Conservation (phyloP, 2,329 filamentous ascomycete species). For the Exophiala lecanii-corni region DNA sequence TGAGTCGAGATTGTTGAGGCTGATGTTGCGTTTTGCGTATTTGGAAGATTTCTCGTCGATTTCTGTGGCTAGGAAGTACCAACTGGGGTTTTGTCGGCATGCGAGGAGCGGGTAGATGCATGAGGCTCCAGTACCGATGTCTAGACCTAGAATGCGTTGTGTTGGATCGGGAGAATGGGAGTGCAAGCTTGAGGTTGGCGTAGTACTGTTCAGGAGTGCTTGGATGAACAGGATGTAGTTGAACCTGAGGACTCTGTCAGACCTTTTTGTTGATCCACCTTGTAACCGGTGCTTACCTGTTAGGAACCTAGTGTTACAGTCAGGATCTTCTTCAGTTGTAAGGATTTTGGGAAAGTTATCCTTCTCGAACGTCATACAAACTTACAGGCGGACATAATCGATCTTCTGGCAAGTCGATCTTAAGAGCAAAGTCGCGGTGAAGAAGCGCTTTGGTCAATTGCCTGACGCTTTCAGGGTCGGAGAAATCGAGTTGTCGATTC, state of each 20-base stretch:
- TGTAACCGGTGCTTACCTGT: conserved; percentile 9
- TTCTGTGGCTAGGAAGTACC: conserved; percentile 74
- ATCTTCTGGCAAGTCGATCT: conserved; percentile 67
- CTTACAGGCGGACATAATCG: conserved; percentile 78
- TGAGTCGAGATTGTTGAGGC: conserved; percentile 57
- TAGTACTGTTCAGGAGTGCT: conserved; percentile 67
- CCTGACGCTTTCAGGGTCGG: conserved; percentile 66
- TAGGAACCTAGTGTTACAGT: conserved; percentile 8
- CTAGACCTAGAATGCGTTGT: conserved; percentile 32
- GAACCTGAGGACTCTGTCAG: conserved; percentile 52
- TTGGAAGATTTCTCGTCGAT: conserved; percentile 67
- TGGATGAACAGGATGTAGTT: conserved; percentile 92
- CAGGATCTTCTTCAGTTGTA: no score
- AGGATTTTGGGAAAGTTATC: no score
- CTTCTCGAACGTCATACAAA: no score
- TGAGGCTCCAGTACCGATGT: conserved; percentile 73
- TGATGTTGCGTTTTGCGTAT: conserved; percentile 64
- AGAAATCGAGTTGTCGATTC: conserved; percentile 70
- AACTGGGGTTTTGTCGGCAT: conserved; percentile 61
- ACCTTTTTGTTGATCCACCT: no score
- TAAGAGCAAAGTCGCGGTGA: conserved; percentile 67
- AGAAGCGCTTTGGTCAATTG: conserved; percentile 74
- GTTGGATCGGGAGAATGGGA: conserved; percentile 4
- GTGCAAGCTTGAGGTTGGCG: conserved; percentile 27
- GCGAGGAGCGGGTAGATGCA: conserved; percentile 86